Evolutionary conservation across 805 yeast genomes (phyloP), one percentile per base, ranked within the genome.

Genomic region (Citeromyces nyonsensis): DNA sequence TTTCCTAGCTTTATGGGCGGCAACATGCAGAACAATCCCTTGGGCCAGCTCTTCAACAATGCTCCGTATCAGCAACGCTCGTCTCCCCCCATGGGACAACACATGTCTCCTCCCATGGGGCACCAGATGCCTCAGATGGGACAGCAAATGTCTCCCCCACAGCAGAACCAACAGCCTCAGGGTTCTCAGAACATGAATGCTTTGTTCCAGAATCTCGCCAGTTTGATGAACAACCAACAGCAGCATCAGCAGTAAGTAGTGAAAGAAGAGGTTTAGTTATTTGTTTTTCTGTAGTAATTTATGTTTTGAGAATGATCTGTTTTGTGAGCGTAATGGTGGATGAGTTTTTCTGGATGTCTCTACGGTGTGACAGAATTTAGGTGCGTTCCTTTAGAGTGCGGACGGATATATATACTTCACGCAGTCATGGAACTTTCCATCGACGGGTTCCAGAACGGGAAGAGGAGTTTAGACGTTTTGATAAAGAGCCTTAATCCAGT

Each of bases 131-230:
- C 24, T 15, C 38, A 36, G 22, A 39, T 53, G 45, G 49, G 49
- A 6, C 46, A 47, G 14, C 50, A 49, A 54, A 53, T 53, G 57
- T 37, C 48, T n/a, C 43, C 50, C 6, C 48, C 52, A 52, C 43
- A 44, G 18, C 47, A 45, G 35, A 41, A 44, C 31, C 48, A 45
- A 15, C 49, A 42, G 27, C 41, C 27, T 14, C 37, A 31, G 20
- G 35, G 30, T 13, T 10, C 20, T 10, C 45, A 44, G n/a, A 57
- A 54, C 36, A 50, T 54, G 56, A 45, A 43, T 27, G 42, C 45
- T 12, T 50, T 54, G 57, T 44, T 54, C 33, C 57, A 52, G 39
- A 52, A 49, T 24, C 38, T 54, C 44, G 55, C 56, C 10, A 43
- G 41, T 33, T 50, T 54, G 58, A 51, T 52, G 54, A 41, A 45